Percentiles rank a stretch among this genome's conserved stretches.
phyloP scores from a whole-genome alignment of 1,284 basidiomycete species.

The Anthracocystis panici-leucophaei region DNA sequence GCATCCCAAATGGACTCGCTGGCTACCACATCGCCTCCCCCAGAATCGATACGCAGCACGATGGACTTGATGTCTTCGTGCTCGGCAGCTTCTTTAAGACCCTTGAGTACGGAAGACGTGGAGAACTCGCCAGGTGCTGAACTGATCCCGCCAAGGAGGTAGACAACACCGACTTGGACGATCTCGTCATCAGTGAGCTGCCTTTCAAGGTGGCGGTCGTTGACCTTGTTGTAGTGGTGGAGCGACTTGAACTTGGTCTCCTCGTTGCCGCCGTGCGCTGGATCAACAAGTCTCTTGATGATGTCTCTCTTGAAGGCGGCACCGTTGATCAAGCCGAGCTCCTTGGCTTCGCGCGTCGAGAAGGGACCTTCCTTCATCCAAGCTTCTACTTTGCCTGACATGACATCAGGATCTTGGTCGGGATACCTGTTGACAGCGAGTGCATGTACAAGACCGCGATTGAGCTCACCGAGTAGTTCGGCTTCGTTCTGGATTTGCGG shows the following conservation, averaged over 20 bases:
- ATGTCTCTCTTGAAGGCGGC: slow-evolving; percentile 69
- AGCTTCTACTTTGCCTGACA: slow-evolving; percentile 61
- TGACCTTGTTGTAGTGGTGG: slow-evolving; percentile 54
- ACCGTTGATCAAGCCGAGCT: slow-evolving; percentile 69
- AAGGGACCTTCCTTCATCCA: slow-evolving; percentile 70
- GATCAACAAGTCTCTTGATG: slow-evolving; percentile 53
- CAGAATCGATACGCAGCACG: slow-evolving; percentile 71
- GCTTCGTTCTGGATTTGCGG: slow-evolving; percentile 63
- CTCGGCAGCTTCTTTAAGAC: slow-evolving; percentile 70
- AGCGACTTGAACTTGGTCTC: slow-evolving; percentile 59
- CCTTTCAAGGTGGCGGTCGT: slow-evolving; percentile 46
- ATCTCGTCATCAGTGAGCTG: slow-evolving; percentile 59
- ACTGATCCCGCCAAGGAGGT: slow-evolving; percentile 70
- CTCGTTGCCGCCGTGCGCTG: slow-evolving; percentile 49
- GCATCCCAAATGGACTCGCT: slow-evolving; percentile 71
- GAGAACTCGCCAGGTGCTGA: slow-evolving; percentile 60
- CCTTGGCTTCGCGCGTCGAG: slow-evolving; percentile 67
- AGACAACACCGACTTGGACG: slow-evolving; percentile 70
- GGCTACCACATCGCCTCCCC: slow-evolving; percentile 71
- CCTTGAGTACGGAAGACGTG: slow-evolving; percentile 69
- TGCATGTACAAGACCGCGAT: slow-evolving; percentile 52
- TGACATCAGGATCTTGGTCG: slow-evolving; percentile 41
- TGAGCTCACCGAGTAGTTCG: slow-evolving; percentile 65
- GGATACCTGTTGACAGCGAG: slow-evolving; percentile 61
- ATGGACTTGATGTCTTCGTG: slow-evolving; percentile 70